Percentiles rank a stretch among this genome's conserved stretches.
Evolutionary conservation across 768 basidiomycete species (phyloP).

Genomic region (Austroboletus eburneus): DNA sequence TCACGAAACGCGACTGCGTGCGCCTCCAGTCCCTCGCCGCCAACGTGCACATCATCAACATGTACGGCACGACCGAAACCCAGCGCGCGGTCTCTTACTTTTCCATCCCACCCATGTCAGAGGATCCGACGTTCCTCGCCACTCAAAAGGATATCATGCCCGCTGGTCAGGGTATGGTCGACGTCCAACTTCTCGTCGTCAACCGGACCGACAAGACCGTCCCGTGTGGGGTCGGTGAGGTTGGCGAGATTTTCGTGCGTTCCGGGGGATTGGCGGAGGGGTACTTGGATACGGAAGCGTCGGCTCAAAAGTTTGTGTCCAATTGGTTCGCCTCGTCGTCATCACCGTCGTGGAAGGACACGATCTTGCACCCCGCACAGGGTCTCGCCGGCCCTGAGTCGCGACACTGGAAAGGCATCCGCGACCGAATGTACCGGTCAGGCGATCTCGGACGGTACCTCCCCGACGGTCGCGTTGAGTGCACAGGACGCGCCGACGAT

Average conservation of each 20-base stretch:
- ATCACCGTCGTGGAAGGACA: slow-evolving; percentile 60
- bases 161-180: slow-evolving; percentile 95
- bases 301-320: slow-evolving; percentile 83
- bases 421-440: slow-evolving; percentile 37
- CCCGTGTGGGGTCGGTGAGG: slow-evolving; percentile 91
- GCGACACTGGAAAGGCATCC: slow-evolving; percentile 87
- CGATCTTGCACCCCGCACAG: slow-evolving; percentile 56
- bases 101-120: slow-evolving; percentile 77
- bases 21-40: slow-evolving; percentile 89
- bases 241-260: slow-evolving; percentile 98
- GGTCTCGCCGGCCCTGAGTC: slow-evolving; percentile 67
- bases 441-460: slow-evolving; percentile 29
- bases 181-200: slow-evolving; percentile 95
- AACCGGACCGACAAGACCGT: slow-evolving; percentile 83
- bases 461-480: slow-evolving; percentile 28
- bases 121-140: slow-evolving; percentile 85
- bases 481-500: slow-evolving; percentile 31
- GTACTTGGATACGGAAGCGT: slow-evolving; percentile 81
- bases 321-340: slow-evolving; percentile 80
- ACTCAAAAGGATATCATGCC: slow-evolving; percentile 98
- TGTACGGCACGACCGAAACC: slow-evolving; percentile 99
- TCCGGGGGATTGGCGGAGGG: slow-evolving; percentile 95
- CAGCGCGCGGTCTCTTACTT: slow-evolving; percentile 99
- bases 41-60: slow-evolving; percentile 95
- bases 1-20: slow-evolving; percentile 96